Evolutionary conservation across 2,329 filamentous ascomycete genomes (phyloP).

Genomic region (Penicillium carneum): DNA sequence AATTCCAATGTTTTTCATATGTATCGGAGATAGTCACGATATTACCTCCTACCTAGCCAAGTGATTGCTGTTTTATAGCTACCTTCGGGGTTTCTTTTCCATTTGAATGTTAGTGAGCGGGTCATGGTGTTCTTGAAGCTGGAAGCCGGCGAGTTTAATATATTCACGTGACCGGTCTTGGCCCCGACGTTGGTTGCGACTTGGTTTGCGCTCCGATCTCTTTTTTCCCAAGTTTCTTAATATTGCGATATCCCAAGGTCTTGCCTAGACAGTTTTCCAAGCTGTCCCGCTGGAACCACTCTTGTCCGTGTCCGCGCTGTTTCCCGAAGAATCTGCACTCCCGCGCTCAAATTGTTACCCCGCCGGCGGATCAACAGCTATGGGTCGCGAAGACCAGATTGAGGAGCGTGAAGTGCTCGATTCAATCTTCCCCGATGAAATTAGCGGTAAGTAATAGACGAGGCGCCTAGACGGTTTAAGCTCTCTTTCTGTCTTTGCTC

Average conservation of each 20-base stretch:
- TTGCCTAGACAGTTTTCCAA: background rate
- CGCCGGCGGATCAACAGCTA: conserved; percentile 44
- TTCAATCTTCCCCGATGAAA: conserved; percentile 97
- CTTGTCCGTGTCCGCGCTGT: background rate
- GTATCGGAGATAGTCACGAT: background rate
- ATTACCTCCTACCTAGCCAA: background rate
- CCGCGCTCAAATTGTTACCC: conserved; percentile 32
- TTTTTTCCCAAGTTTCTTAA: background rate
- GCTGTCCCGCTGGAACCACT: background rate
- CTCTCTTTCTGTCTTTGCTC: conserved; percentile 13
- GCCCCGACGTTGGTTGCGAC: conserved; percentile 3
- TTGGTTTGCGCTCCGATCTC: conserved; percentile 26
- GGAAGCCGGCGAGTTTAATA: background rate
- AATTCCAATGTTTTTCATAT: background rate
- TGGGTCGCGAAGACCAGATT: conserved; percentile 79
- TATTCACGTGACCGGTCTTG: background rate
- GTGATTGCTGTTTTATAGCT: background rate
- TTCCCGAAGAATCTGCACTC: conserved; percentile 9
- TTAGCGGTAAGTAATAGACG: conserved; percentile 69
- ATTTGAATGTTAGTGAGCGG: background rate
- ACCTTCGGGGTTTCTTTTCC: background rate
- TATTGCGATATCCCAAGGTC: conserved; percentile 4
- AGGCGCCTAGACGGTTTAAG: background rate
- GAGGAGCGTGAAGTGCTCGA: conserved; percentile 98
- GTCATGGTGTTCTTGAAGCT: background rate